Conservation (phyloP, 371 early-diverging fungal genomes). For the Basidiobolus meristosporus region DNA sequence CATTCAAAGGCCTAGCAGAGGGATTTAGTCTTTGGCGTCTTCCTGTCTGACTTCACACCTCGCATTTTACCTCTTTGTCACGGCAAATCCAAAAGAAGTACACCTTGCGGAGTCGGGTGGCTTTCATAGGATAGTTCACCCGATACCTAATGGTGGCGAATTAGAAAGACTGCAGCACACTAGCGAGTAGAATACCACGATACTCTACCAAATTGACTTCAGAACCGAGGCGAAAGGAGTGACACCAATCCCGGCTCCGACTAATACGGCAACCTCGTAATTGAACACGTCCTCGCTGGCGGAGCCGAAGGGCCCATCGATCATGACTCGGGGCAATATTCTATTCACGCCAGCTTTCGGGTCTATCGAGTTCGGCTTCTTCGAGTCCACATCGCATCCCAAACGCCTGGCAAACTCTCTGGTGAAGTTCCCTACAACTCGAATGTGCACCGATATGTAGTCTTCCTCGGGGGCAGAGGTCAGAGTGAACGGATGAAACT, state of each 20-base stretch:
- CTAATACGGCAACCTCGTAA: constrained; percentile 50
- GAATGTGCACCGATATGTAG: constrained; percentile 59
- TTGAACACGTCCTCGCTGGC: constrained; percentile 72
- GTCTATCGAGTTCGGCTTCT: background rate
- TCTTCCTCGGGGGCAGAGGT: constrained; percentile 74
- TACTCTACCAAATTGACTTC: constrained; percentile 38
- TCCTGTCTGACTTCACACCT: background rate
- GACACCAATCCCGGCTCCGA: constrained; percentile 66
- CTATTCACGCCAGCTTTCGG: background rate
- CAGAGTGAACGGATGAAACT: constrained; percentile 78
- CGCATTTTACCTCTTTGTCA: constrained; percentile 16
- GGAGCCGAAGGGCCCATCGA: constrained; percentile 73
- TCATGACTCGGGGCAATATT: constrained; percentile 28
- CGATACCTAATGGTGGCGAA: constrained; percentile 1
- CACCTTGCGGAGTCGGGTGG: constrained; percentile 18
- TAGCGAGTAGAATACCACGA: constrained; percentile 11
- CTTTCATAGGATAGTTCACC: constrained; percentile 10
- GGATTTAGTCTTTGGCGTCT: background rate
- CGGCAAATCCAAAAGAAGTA: constrained; percentile 52
- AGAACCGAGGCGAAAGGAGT: constrained; percentile 53
- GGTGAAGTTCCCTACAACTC: constrained; percentile 65
- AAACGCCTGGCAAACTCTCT: constrained; percentile 35
- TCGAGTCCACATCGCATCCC: constrained; percentile 11
- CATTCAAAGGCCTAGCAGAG: constrained; percentile 31
- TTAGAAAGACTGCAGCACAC: background rate